A percentile compares a stretch with the other conserved stretches of the same genome.
These are phyloP conservation scores for Chaetomiaceae sp. DNA, from an alignment of 2,329 filamentous ascomycete genomes.

Conservation along the genomic window DNA sequence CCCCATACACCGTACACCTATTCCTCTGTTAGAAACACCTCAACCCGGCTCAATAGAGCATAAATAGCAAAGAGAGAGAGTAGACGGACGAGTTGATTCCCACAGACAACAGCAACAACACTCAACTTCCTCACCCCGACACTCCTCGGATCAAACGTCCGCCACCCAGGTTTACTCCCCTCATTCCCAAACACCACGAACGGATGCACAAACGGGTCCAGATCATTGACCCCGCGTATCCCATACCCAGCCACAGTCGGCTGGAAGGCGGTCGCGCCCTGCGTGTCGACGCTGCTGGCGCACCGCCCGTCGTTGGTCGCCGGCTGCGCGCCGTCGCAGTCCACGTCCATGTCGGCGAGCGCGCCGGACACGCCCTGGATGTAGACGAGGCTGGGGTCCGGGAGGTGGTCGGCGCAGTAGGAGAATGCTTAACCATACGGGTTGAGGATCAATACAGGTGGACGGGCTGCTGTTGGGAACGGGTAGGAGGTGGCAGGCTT, in stretches of 20 bases:
- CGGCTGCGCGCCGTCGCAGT: constrained; percentile 48
- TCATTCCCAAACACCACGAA: constrained; percentile 50
- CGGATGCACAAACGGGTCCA: constrained; percentile 46
- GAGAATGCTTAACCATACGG: constrained; percentile 28
- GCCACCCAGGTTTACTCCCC: constrained; percentile 28
- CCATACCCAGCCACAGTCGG: constrained; percentile 32
- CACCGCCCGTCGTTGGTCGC: constrained; percentile 39
- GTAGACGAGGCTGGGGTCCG: constrained; percentile 36
- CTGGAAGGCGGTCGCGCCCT: constrained; percentile 40
- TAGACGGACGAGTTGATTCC: constrained; percentile 32
- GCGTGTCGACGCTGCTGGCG: constrained; percentile 35
- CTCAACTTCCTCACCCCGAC: constrained; percentile 43
- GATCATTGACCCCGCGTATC: constrained; percentile 34
- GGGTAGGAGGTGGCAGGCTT: neutral
- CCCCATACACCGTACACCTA: constrained; percentile 46
- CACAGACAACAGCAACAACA: constrained; percentile 50
- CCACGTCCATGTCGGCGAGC: constrained; percentile 51
- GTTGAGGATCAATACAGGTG: too few relatives aligned
- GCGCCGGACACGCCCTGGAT: constrained; percentile 32
- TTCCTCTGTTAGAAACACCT: neutral
- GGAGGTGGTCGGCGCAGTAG: constrained; percentile 40
- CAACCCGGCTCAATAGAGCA: too few relatives aligned
- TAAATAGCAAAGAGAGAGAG: too few relatives aligned
- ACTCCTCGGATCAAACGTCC: constrained; percentile 36
- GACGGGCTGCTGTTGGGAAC: neutral